These are phyloP conservation scores for Beauveria bassiana DNA, from an alignment of 2,329 filamentous ascomycete species.

Conservation along the genomic window DNA sequence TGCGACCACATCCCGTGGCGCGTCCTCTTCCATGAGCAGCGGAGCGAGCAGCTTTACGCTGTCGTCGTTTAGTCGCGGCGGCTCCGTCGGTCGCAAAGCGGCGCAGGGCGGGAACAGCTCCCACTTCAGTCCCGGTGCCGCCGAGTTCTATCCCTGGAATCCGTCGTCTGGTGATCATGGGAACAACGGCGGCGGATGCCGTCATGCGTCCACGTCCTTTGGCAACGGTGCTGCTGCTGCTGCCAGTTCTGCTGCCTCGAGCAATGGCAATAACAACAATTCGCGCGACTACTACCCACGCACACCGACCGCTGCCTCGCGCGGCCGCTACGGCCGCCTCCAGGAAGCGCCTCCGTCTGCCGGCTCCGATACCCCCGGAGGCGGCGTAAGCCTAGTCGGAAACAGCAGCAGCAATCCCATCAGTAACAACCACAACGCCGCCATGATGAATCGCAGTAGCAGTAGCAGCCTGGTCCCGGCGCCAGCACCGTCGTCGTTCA, in stretches of 20 bases:
- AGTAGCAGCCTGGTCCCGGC: neutral
- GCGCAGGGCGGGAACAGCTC: neutral
- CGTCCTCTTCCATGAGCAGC: neutral
- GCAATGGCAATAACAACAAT: constrained; percentile 18
- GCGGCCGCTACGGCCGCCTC: constrained; percentile 23
- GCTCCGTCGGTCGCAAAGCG: constrained; percentile 4
- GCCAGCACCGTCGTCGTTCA: constrained; percentile 7
- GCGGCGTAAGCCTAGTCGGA: neutral
- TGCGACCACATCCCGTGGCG: neutral
- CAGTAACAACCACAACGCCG: neutral
- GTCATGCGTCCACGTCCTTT: neutral
- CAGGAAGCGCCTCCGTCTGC: constrained; percentile 16
- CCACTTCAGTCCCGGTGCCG: constrained; percentile 25
- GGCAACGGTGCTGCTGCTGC: neutral
- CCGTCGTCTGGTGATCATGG: constrained; percentile 18
- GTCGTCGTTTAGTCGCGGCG: constrained; percentile 13
- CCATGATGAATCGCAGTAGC: constrained; percentile 15
- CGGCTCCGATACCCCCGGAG: constrained; percentile 4
- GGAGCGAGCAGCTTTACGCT: neutral
- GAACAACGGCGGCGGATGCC: constrained; percentile 9
- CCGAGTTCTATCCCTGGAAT: constrained; percentile 25
- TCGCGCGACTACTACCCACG: constrained; percentile 21
- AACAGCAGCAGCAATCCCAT: neutral
- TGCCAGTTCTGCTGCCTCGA: constrained; percentile 12
- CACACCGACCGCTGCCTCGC: constrained; percentile 21